phyloP scores from a whole-genome alignment of 2,329 filamentous ascomycete genomes.

The Cytospora piceae region DNA sequence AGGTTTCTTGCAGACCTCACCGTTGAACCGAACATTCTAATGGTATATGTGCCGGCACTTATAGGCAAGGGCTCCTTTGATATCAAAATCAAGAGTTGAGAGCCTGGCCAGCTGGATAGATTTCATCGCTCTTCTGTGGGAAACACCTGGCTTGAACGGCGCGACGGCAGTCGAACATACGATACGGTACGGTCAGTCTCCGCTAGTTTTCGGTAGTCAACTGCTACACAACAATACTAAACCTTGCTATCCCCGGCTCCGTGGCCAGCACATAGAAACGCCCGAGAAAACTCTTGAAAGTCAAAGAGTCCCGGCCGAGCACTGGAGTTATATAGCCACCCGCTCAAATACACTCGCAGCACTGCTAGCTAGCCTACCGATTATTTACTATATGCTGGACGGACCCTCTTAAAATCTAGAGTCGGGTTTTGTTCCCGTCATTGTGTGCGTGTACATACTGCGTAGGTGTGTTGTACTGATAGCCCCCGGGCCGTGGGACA shows the following conservation, averaged over 20 bases:
- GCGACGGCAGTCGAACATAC: conserved; percentile 11
- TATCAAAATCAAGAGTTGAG: not conserved
- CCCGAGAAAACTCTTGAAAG: conserved; percentile 14
- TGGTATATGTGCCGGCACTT: conserved; percentile 9
- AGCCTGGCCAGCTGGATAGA: not conserved
- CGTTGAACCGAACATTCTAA: conserved; percentile 7
- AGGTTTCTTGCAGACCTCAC: conserved; percentile 9
- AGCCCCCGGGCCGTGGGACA: not conserved
- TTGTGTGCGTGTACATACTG: not conserved
- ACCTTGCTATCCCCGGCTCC: conserved; percentile 24
- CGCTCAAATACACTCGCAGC: not conserved
- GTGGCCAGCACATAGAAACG: conserved; percentile 16
- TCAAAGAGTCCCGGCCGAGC: conserved; percentile 17
- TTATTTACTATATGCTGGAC: not conserved
- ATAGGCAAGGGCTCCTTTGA: not conserved
- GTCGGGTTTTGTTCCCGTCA: not conserved
- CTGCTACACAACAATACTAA: conserved; percentile 11
- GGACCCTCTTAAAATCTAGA: not conserved
- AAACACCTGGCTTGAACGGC: not conserved
- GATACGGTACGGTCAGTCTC: conserved; percentile 8
- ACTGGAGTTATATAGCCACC: conserved; percentile 21
- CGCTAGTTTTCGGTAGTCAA: conserved; percentile 20
- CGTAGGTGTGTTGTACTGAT: not conserved
- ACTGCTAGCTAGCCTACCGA: not conserved
- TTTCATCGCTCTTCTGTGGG: not conserved